Percentiles rank a stretch among this genome's conserved stretches.
Evolutionary conservation across 139 green algal genomes (phyloP).

Genomic region (Diplosphaera chodatii): DNA sequence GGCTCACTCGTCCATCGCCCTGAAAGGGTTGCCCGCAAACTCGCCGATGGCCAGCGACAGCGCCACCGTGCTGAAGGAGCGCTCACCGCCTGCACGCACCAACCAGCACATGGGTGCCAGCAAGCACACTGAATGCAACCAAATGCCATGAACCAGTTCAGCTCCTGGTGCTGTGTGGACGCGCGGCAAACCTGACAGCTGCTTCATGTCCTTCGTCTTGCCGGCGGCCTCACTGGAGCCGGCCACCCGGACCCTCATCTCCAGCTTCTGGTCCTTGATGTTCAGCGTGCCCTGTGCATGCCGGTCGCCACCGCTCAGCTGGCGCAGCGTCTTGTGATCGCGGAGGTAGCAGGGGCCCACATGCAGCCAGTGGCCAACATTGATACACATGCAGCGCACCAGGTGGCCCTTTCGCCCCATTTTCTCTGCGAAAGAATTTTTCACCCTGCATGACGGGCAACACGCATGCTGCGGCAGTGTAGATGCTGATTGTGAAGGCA

Average conservation of each 20-base stretch:
- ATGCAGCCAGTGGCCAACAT: no score
- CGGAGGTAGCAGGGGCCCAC: no score
- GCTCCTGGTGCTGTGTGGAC: no score
- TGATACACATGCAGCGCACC: not conserved
- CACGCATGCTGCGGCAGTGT: no score
- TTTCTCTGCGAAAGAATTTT: not conserved
- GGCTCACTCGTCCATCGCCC: slow-evolving; percentile 86
- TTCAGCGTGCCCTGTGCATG: not conserved
- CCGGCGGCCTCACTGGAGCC: not conserved
- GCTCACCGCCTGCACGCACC: slow-evolving; percentile 87
- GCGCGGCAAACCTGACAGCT: not conserved
- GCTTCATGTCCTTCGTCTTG: not conserved
- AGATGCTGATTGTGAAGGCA: no score
- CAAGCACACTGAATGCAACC: no score
- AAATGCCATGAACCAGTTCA: no score
- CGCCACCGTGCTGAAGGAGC: slow-evolving; percentile 80
- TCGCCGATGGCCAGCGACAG: slow-evolving; percentile 82
- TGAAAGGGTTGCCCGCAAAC: slow-evolving; percentile 59
- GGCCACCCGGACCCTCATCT: not conserved
- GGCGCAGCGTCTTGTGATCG: no score
- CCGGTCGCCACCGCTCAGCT: no score
- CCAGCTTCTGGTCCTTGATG: not conserved
- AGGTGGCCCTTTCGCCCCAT: not conserved
- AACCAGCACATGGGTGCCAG: no score
- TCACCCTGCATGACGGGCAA: not conserved